Evolutionary conservation across 2,329 filamentous ascomycete genomes (phyloP), one percentile per base, ranked within the genome.

Genomic region (Graphiopsis chlorocephala): DNA sequence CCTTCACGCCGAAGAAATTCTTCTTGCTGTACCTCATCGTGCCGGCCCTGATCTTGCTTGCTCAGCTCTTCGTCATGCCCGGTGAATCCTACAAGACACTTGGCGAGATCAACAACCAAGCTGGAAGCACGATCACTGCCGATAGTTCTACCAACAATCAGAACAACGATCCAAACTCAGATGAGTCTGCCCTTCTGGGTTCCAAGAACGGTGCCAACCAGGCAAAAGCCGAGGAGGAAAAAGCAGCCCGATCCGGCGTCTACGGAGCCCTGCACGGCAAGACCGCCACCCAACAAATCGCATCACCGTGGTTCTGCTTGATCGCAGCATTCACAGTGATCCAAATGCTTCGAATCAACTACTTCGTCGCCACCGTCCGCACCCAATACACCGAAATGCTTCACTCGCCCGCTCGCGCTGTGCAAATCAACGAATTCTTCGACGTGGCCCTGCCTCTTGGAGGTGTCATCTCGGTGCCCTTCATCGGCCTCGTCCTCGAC

Each of bases 331-430:
- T 96, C 75, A 96, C 92, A 3, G 77, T 84, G 52, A 67, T 84
- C 29, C 82, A 84, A 74, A 86, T 84, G 80, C 72, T 75, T 15
- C 72, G 81, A 11, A 96, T 96, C 83, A 96, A 96, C 79, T 96
- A 93, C 80, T 96, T 96, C 75, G 91, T 97, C 61, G 92, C 93
- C 3, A 96, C 93, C 2, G 89, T 96, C 68, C 85, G 90, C 1
- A 84, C 89, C 1, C 93, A 97, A 76, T 96, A 96, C 78, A 85
- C 87, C 52, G 89, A 88, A 71, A 84, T 97, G 10, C 85, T 97
- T 17, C 82, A 82, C 53, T 86, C 86, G 12, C 80, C 82, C 65
- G 76, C 80, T 1, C 82, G 84, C 64, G 91, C 92, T 0, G 83
- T 87, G 10, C 79, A 84, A 64, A 83, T 97, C 73, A 97, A 96